Conservation (phyloP, 1,284 basidiomycete genomes). For the Moesziomyces sp. region DNA sequence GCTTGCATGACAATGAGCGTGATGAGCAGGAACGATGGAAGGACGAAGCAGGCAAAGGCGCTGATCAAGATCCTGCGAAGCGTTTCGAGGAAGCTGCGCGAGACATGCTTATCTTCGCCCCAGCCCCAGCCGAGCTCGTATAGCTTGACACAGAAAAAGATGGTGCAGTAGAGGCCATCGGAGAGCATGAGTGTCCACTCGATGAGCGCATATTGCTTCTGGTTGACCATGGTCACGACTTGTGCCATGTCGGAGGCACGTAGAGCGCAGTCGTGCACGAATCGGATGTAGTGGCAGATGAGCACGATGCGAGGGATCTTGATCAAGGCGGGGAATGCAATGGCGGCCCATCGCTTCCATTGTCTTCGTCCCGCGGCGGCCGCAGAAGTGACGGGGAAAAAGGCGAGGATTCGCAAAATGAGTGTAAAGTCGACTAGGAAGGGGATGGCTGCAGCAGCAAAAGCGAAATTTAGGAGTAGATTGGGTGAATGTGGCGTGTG, state of each 20-base stretch:
- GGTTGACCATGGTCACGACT: conserved; percentile 18
- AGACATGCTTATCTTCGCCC: conserved; percentile 32
- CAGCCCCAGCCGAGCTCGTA: conserved; percentile 40
- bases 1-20: conserved; percentile 32
- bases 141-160: conserved; percentile 23
- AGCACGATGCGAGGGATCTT: conserved; percentile 71
- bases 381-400: conserved; percentile 17
- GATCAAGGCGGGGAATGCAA: conserved; percentile 23
- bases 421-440: conserved; percentile 32
- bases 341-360: conserved; percentile 17
- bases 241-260: conserved; percentile 11
- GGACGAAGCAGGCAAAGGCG: conserved; percentile 25
- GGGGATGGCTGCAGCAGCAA: conserved; percentile 17
- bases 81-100: conserved; percentile 18
- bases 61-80: conserved; percentile 23
- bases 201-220: conserved; percentile 20
- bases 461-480: background rate
- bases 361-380: conserved; percentile 8
- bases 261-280: conserved; percentile 4
- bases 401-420: conserved; percentile 25
- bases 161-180: conserved; percentile 34
- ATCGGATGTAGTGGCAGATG: conserved; percentile 26
- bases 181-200: conserved; percentile 36
- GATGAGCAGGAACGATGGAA: conserved; percentile 27
- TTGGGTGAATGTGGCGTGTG: too few species aligned